Evolutionary conservation across 495 filamentous ascomycete species (phyloP).

Genomic region (Tuber umbilicatum): DNA sequence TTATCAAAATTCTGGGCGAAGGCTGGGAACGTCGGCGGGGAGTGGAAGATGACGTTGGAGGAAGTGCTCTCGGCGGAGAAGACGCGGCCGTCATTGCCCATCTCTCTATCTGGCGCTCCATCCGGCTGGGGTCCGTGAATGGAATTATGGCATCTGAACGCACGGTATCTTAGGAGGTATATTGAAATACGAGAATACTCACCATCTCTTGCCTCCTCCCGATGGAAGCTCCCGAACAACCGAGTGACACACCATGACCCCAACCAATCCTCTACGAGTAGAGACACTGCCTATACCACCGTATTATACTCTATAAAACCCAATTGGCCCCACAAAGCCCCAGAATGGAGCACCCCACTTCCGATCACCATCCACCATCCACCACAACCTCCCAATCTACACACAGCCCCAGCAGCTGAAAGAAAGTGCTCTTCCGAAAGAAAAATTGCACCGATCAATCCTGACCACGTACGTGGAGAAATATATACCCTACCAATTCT

Average conservation of each 20-base stretch:
- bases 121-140: not conserved
- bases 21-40: slow-evolving; percentile 63
- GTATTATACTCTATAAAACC: not conserved
- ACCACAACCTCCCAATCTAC: not conserved
- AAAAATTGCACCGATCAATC: not conserved
- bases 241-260: not conserved
- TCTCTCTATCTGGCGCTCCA: not conserved
- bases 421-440: not conserved
- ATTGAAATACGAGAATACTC: not conserved
- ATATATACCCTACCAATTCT: not conserved
- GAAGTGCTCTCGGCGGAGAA: slow-evolving; percentile 37
- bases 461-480: not conserved
- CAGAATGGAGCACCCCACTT: not conserved
- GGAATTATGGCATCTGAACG: not conserved
- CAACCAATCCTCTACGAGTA: not conserved
- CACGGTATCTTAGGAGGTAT: not conserved
- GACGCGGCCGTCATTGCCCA: not conserved
- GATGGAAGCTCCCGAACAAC: not conserved
- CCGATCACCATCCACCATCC: not conserved
- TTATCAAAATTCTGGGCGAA: slow-evolving; percentile 90
- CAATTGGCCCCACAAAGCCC: not conserved
- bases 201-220: not conserved
- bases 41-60: slow-evolving; percentile 43
- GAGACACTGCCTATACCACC: not conserved
- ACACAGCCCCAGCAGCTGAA: not conserved